Conservation (phyloP, 192 early-diverging fungal genomes). For the Umbelopsis sp. region DNA sequence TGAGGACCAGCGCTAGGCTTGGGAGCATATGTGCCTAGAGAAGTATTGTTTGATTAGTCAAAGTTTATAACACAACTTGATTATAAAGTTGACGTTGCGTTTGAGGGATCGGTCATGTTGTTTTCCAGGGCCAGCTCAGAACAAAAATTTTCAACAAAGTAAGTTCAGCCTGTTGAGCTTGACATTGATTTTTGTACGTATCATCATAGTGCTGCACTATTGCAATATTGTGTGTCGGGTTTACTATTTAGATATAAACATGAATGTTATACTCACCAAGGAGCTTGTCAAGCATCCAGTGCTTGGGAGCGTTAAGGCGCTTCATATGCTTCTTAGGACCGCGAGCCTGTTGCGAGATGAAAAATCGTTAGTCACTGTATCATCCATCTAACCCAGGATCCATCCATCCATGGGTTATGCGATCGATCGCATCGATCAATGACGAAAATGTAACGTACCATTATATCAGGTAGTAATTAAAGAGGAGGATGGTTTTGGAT, state of each 20-base stretch:
- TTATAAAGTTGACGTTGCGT: neutral
- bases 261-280: neutral
- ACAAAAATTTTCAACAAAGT: constrained; percentile 17
- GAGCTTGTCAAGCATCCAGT: constrained; percentile 99
- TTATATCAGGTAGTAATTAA: neutral
- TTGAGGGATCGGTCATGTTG: neutral
- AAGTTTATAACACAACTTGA: neutral
- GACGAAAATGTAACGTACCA: neutral
- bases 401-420: neutral
- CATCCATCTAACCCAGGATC: constrained; percentile 28
- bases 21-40: constrained; percentile 35
- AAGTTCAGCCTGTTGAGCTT: constrained; percentile 17
- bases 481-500: neutral
- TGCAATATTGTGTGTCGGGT: neutral
- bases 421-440: neutral
- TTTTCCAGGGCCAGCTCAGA: neutral
- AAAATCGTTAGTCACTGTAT: constrained; percentile 5
- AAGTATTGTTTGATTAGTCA: neutral
- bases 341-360: constrained; percentile 58
- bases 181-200: constrained; percentile 19
- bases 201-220: constrained; percentile 5
- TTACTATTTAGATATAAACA: neutral
- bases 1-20: constrained; percentile 59
- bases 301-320: constrained; percentile 97
- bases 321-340: constrained; percentile 99